phyloP scores from a whole-genome alignment of 2,329 filamentous ascomycete species.

The Cladophialophora exuberans region DNA sequence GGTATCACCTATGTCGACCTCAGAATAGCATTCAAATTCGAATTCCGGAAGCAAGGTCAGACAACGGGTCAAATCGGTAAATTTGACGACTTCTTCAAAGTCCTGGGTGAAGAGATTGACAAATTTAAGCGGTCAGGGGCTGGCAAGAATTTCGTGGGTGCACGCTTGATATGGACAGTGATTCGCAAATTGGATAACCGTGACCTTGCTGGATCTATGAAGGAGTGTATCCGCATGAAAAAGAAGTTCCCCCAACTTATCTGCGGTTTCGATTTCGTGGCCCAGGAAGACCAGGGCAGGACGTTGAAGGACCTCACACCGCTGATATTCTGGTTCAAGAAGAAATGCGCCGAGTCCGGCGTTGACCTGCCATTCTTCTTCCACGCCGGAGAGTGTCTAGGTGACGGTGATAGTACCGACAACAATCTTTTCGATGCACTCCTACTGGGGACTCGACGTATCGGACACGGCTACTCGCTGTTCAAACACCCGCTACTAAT shows the following conservation, averaged over 20 bases:
- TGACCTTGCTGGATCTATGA: slow-evolving; percentile 77
- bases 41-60: slow-evolving; percentile 67
- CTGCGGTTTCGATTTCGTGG: slow-evolving; percentile 86
- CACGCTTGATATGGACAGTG: slow-evolving; percentile 83
- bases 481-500: slow-evolving; percentile 90
- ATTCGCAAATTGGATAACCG: slow-evolving; percentile 67
- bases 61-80: slow-evolving; percentile 55
- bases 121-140: slow-evolving; percentile 72
- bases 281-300: slow-evolving; percentile 79
- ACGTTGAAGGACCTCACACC: slow-evolving; percentile 77
- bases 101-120: slow-evolving; percentile 76
- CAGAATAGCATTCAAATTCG: slow-evolving; percentile 71
- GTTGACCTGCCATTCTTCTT: slow-evolving; percentile 93
- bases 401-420: slow-evolving; percentile 75
- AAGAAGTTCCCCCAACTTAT: slow-evolving; percentile 76
- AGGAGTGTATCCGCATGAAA: slow-evolving; percentile 82
- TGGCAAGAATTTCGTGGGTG: slow-evolving; percentile 79
- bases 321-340: slow-evolving; percentile 90
- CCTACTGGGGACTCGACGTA: slow-evolving; percentile 80
- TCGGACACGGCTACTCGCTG: slow-evolving; percentile 85
- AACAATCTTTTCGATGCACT: slow-evolving; percentile 88
- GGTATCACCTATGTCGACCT: slow-evolving; percentile 85
- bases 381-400: slow-evolving; percentile 87
- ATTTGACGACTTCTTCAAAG: slow-evolving; percentile 70
- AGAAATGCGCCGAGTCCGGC: slow-evolving; percentile 75